Evolutionary conservation across 768 basidiomycete species (phyloP), one percentile per base, ranked within the genome.

Genomic region (Podaxis pistillaris): DNA sequence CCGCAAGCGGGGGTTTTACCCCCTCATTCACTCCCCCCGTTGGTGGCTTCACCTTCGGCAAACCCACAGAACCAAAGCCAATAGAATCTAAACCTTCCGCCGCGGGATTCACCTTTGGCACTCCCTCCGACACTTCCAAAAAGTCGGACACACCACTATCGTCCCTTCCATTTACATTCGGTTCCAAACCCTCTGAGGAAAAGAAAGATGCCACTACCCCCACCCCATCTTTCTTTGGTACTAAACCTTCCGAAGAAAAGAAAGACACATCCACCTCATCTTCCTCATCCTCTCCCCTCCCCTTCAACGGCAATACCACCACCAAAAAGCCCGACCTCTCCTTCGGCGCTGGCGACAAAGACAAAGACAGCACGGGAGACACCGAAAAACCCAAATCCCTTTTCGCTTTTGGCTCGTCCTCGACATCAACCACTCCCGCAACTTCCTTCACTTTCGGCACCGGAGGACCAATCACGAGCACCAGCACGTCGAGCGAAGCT

Each of bases 401-500:
- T 22, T 66, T 71, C 38, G 64, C 66, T 24, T 63, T 56, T 33
- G 33, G 33, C 38, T 61, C 64, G 37, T 59, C 65, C 26, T 53
- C 55, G 11, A n/a, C 46, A 9, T 12, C 57, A 33, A 38, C 57
- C 24, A 58, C 56, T 19, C 30, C 56, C 37, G 24, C 53, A 12
- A 6, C 17, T 7, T 44, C 37, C 52, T 61, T 64, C 40, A 33
- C 62, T 3, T 67, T 71, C 26, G 58, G 66, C 17, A 41, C 47
- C 28, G 56, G 40, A 19, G 37, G 53, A 49, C 15, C 47, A 37
- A 7, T 15, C 26, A 24, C 49, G n/a, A 49, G 33, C 58, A 7
- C 30, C 19, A 59, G 50, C 30, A 22, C 47, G 8, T 50, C 58
- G 7, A 51, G 47, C 19, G 33, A 58, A 64, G 46, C 64, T 38